phyloP scores from a whole-genome alignment of 2,329 filamentous ascomycete species.

The Beauveria caledonica region DNA sequence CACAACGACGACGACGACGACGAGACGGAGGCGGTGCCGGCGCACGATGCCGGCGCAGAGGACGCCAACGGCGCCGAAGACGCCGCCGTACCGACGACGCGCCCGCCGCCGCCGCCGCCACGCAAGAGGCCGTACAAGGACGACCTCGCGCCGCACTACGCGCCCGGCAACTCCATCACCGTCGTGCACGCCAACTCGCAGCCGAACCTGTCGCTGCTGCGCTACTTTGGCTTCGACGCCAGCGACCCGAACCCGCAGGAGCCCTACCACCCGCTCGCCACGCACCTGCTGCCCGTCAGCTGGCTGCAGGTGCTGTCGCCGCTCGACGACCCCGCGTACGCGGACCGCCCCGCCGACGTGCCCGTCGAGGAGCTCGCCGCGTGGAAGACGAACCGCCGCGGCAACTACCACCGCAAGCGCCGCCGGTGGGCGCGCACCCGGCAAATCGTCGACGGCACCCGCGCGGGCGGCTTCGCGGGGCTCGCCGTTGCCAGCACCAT shows the following conservation, averaged over 20 bases:
- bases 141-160: conserved; percentile 57
- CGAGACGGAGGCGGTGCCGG: conserved; percentile 5
- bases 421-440: conserved; percentile 69
- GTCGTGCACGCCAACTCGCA: conserved; percentile 75
- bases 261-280: conserved; percentile 69
- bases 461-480: conserved; percentile 71
- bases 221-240: conserved; percentile 81
- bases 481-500: conserved; percentile 76
- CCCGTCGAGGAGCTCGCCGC: conserved; percentile 52
- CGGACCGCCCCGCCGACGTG: conserved; percentile 51
- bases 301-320: conserved; percentile 89
- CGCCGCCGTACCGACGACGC: not conserved
- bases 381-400: conserved; percentile 75
- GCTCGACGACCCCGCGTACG: conserved; percentile 64
- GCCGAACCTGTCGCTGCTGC: conserved; percentile 78
- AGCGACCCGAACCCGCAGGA: conserved; percentile 50
- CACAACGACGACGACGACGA: not conserved
- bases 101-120: conserved; percentile 12
- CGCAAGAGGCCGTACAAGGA: conserved; percentile 26
- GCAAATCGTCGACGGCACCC: conserved; percentile 65
- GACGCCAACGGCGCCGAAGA: conserved; percentile 12
- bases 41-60: not conserved
- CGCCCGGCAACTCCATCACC: conserved; percentile 67
- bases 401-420: conserved; percentile 82
- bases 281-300: conserved; percentile 72